Conservation (phyloP, 1,284 basidiomycete genomes). For the Dichomitus squalens region DNA sequence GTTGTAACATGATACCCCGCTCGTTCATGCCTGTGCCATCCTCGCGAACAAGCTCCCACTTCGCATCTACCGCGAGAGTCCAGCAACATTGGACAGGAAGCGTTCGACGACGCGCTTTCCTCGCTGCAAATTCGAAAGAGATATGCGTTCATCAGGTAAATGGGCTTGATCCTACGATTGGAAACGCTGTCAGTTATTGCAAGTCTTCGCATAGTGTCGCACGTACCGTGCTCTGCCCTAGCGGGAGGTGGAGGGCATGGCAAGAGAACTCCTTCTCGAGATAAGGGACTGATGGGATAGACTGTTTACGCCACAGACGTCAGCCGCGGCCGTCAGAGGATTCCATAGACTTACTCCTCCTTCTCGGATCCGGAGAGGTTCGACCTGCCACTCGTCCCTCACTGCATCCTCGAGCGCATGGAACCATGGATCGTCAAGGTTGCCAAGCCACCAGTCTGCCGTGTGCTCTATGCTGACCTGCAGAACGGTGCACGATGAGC, state of each 20-base stretch:
- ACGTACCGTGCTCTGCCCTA: conserved; percentile 82
- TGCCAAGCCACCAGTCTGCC: conserved; percentile 96
- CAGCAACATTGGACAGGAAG: conserved; percentile 56
- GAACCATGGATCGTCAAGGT: conserved; percentile 83
- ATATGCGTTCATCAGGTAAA: conserved; percentile 84
- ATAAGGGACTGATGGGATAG: conserved; percentile 90
- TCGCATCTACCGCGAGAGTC: neutral
- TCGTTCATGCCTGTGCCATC: too few species aligned
- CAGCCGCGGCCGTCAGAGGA: conserved; percentile 10
- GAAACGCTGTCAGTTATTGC: neutral
- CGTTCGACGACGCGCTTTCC: conserved; percentile 77
- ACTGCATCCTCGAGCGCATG: conserved; percentile 81
- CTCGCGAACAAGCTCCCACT: too few species aligned
- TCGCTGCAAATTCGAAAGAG: conserved; percentile 71
- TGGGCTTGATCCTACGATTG: conserved; percentile 78
- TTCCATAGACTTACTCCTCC: conserved; percentile 71
- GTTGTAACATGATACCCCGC: neutral
- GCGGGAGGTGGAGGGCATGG: conserved; percentile 84
- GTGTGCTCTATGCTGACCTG: conserved; percentile 82
- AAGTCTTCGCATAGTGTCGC: too few species aligned
- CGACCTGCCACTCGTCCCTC: conserved; percentile 81
- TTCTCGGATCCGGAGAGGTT: conserved; percentile 89
- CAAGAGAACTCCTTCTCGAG: conserved; percentile 89
- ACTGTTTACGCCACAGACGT: conserved; percentile 43
- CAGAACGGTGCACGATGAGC: neutral